These are phyloP conservation scores for Cornus suecica DNA, from an alignment of 148 eudicot genomes.

Conservation along the genomic window DNA sequence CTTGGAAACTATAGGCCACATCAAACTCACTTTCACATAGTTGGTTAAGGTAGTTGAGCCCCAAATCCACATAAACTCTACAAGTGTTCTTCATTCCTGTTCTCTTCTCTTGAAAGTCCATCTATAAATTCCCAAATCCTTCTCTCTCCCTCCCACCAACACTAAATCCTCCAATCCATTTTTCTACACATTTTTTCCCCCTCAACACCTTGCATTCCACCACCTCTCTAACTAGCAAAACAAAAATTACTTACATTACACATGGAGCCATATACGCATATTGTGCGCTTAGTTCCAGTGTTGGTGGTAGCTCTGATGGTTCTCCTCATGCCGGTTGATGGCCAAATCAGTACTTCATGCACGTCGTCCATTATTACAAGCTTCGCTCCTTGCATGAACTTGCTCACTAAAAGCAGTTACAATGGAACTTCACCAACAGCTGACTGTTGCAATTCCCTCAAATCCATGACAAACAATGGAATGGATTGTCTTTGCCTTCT, in stretches of 20 bases:
- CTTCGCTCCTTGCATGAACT: conserved; percentile 62
- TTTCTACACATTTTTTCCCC: not conserved
- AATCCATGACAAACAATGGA: conserved; percentile 50
- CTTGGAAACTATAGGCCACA: conserved; percentile 3
- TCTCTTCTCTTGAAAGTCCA: conserved; percentile 5
- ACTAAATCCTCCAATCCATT: not conserved
- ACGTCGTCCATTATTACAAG: conserved; percentile 58
- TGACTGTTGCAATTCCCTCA: conserved; percentile 66
- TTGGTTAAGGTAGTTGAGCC: conserved; percentile 59
- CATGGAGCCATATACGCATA: conserved; percentile 3
- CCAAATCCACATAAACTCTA: conserved; percentile 51
- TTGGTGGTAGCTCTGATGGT: conserved; percentile 20
- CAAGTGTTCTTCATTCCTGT: conserved; percentile 15
- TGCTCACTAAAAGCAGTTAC: conserved; percentile 39
- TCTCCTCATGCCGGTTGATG: conserved; percentile 15
- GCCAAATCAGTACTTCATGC: conserved; percentile 47
- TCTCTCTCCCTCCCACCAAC: conserved; percentile 11
- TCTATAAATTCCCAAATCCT: conserved; percentile 35
- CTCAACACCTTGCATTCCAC: not conserved
- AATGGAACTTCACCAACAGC: conserved; percentile 51
- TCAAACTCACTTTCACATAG: conserved; percentile 13
- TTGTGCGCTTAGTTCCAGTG: not conserved
- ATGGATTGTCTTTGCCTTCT: conserved; percentile 71
- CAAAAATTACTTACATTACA: not conserved
- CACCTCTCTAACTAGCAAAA: not conserved